Conservation (phyloP, 768 basidiomycete species). For the Porphyrellus cyaneotinctus region DNA sequence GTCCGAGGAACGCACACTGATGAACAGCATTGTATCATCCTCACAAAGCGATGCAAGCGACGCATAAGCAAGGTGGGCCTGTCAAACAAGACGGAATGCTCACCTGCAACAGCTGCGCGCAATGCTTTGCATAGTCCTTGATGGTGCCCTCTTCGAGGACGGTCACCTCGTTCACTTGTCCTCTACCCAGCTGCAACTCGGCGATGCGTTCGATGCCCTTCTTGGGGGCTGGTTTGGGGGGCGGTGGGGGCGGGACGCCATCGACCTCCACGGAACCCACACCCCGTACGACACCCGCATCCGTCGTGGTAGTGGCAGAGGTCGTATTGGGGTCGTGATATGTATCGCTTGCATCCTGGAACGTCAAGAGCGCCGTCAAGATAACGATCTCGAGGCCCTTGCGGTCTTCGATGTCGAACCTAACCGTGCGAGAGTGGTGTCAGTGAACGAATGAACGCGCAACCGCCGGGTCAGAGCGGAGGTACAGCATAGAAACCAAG, state of each 20-base stretch:
- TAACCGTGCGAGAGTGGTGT: slow-evolving; percentile 24
- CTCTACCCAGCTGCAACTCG: slow-evolving; percentile 62
- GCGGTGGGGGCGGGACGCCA: slow-evolving; percentile 45
- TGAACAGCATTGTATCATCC: slow-evolving; percentile 81
- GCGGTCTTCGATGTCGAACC: slow-evolving; percentile 80
- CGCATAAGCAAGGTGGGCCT: neutral
- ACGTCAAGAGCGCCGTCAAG: slow-evolving; percentile 70
- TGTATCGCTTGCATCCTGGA: slow-evolving; percentile 64
- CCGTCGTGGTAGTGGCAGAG: slow-evolving; percentile 6
- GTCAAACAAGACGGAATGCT: slow-evolving; percentile 23
- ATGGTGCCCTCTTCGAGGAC: slow-evolving; percentile 62
- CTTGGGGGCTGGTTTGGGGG: slow-evolving; percentile 61
- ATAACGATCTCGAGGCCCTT: slow-evolving; percentile 85
- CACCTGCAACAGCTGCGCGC: slow-evolving; percentile 56
- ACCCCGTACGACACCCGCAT: too few species aligned
- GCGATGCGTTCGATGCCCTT: slow-evolving; percentile 66
- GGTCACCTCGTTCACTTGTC: slow-evolving; percentile 72
- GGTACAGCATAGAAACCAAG: neutral
- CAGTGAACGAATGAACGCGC: neutral
- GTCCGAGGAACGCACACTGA: slow-evolving; percentile 64
- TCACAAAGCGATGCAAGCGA: slow-evolving; percentile 19
- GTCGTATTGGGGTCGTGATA: slow-evolving; percentile 38
- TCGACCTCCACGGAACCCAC: too few species aligned
- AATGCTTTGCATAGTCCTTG: slow-evolving; percentile 68
- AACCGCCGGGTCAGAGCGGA: neutral